Evolutionary conservation across 306 rosid genomes (phyloP).

Genomic region (Spatholobus suberectus): DNA sequence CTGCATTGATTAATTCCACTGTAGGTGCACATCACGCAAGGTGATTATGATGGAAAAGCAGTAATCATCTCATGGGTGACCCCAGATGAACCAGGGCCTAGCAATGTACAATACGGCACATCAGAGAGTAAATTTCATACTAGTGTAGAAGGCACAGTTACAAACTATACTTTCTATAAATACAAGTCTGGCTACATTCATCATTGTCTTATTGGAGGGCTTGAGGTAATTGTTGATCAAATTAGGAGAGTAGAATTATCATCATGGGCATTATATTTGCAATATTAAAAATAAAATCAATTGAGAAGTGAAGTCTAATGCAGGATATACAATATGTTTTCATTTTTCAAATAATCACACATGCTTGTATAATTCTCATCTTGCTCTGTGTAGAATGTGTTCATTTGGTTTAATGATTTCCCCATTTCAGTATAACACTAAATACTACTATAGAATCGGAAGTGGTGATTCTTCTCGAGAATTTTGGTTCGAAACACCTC

Average conservation of each 20-base stretch:
- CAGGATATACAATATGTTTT: not conserved
- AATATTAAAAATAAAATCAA: conserved; percentile 26
- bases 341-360: conserved; percentile 26
- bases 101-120: conserved; percentile 70
- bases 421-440: conserved; percentile 71
- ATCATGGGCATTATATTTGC: conserved; percentile 12
- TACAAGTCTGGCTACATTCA: conserved; percentile 93
- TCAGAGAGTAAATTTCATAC: conserved; percentile 52
- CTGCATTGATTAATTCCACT: conserved; percentile 30
- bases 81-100: conserved; percentile 67
- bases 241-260: conserved; percentile 23
- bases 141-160: conserved; percentile 61
- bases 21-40: conserved; percentile 97
- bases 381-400: conserved; percentile 5
- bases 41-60: conserved; percentile 95
- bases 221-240: conserved; percentile 62
- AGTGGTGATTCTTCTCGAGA: conserved; percentile 84
- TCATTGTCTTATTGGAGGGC: conserved; percentile 82
- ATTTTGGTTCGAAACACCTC: conserved; percentile 90
- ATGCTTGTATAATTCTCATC: conserved; percentile 12
- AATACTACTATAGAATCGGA: conserved; percentile 90
- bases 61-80: conserved; percentile 95
- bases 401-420: conserved; percentile 22
- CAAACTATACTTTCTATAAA: conserved; percentile 77
- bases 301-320: not conserved